Base-by-base conservation (phyloP, 495 filamentous ascomycete genomes). In the Penicillium ochrochloron region DNA sequence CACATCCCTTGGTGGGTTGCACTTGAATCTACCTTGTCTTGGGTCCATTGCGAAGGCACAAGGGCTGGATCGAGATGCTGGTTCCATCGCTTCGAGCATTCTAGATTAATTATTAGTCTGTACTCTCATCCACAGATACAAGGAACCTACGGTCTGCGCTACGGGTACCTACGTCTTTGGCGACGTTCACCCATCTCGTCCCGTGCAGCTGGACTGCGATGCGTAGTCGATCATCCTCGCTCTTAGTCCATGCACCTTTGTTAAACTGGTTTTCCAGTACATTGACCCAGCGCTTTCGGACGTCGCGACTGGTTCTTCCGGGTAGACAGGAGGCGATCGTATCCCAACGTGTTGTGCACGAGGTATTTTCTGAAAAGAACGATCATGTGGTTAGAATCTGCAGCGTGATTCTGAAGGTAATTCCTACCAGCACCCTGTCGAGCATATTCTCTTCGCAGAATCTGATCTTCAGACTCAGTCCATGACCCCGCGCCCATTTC, bases 1-100 rank as follows among this genome's bases (percentile, higher is more conserved):
- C 42, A 48, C 42, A 48, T 48, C 42, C 21, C 1, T 48, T 48
- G 33, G 33, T 35, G 11, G 33, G 33, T 35, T 35, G 11, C 33
- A 35, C 2, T 35, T 6, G 11, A 8, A 35, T 35, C 8, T 35
- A 35, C 33, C 33, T 35, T 35, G 11, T 35, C 33, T 35, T 35
- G 33, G 11, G 42, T n/a, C 42, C 42, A 48, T 23, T 48, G 17
- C 42, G 42, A 48, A 48, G 8, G 42, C 21, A 48, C 42, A 7
- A 48, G 42, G 15, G 42, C 42, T 57, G 60, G 66, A 56, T 69
- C 56, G 5, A 69, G 59, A 29, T 21, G 44, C n/a, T 69, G 50
- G 34, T 60, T 69, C 68, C 68, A 71, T 12, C 64, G 68, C 35
- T 67, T 71, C 42, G 68, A 56, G 54, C 68, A 71, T 60, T 71